Evolutionary conservation across 331 rosid species (phyloP), one percentile per base, ranked within the genome.

Genomic region (Telfairia occidentalis): DNA sequence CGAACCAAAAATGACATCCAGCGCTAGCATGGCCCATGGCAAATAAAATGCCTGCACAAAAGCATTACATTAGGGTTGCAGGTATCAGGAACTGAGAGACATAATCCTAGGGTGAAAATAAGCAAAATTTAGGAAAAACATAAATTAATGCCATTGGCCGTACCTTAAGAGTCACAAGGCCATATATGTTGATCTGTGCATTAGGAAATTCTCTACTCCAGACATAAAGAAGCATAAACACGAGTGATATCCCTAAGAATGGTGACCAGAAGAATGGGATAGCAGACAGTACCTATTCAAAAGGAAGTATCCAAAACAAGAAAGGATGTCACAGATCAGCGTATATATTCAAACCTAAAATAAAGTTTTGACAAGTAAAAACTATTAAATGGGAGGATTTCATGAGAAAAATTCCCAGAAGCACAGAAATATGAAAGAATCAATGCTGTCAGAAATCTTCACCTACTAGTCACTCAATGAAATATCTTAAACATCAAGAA

Each of bases 141-240:
- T 5, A 78, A 73, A 73, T 16, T 42, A 28, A 43, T 45, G 28
- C 7, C 53, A 34, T 19, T 29, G 37, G 32, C 13, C 28, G 16
- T 82, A 92, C 99, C 97, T 95, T 92, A 10, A 95, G 86, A 35
- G 89, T 52, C 77, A 95, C 96, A 45, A 95, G 99, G 77, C 99
- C 99, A 78, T 95, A 95, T 48, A 95, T 64, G 83, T 81, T 95
- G 88, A 95, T 82, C 76, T 78, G 89, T 45, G 97, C 97, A 75
- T 79, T 95, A 23, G 97, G 99, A 81, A 87, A 95, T 82, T 95
- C 97, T 87, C 99, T 89, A 84, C 99, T 91, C 99, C 99, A 95
- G 13, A 95, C 82, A 50, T 95, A 92, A 55, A 95, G 82, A 77
- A 95, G 97, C 97, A 95, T 95, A 82, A 89, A 90, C 76, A 95